These are phyloP conservation scores for Nitzschia sp. DNA, from an alignment of 108 stramenopile genomes.

Conservation along the genomic window DNA sequence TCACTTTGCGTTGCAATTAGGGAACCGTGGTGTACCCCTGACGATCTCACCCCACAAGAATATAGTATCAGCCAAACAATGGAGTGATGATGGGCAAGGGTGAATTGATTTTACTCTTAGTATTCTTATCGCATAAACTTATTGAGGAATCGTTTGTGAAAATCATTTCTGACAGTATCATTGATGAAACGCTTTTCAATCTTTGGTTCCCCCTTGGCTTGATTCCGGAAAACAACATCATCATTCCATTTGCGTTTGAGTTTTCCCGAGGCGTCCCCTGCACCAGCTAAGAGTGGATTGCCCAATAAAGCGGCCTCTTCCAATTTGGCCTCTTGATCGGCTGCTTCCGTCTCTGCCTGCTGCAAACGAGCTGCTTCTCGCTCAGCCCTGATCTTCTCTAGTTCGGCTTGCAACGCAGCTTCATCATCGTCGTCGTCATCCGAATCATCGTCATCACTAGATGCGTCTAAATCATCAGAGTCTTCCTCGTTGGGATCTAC, in stretches of 20 bases:
- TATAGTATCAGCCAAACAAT: too few species aligned
- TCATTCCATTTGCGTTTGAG: conserved; percentile 94
- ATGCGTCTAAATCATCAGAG: conserved; percentile 58
- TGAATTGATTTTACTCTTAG: neutral
- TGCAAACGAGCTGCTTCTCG: conserved; percentile 73
- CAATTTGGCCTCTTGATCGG: conserved; percentile 63
- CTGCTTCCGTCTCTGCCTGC: conserved; percentile 78
- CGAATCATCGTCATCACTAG: conserved; percentile 59
- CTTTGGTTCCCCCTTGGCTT: conserved; percentile 87
- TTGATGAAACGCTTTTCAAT: conserved; percentile 94
- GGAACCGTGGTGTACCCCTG: conserved; percentile 13
- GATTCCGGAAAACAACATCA: conserved; percentile 97
- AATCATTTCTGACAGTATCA: conserved; percentile 96
- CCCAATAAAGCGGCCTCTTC: conserved; percentile 86
- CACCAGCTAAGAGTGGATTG: conserved; percentile 79
- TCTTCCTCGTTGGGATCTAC: conserved; percentile 24
- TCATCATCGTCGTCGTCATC: conserved; percentile 80
- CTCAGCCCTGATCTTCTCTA: conserved; percentile 89
- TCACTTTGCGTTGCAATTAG: too few species aligned
- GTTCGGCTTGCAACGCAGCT: conserved; percentile 86
- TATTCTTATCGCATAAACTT: conserved; percentile 84
- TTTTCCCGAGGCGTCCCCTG: conserved; percentile 36
- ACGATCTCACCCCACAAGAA: too few species aligned
- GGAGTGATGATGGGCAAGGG: too few species aligned
- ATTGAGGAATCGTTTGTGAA: conserved; percentile 93